phyloP scores from a whole-genome alignment of 1,139 yeast species.

The Wickerhamomyces sp. region DNA sequence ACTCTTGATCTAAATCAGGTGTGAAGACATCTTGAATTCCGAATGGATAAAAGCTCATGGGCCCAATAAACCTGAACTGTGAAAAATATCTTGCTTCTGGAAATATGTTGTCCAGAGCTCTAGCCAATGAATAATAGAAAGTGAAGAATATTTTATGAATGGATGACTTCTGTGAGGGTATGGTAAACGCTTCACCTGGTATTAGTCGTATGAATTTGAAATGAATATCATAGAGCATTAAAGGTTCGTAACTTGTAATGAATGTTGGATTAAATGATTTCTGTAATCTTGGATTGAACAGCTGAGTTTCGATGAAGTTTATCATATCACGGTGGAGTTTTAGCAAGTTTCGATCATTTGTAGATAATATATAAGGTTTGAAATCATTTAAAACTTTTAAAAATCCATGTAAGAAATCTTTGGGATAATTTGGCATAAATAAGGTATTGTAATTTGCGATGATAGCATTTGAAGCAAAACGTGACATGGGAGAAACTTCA shows the following conservation, averaged over 20 bases:
- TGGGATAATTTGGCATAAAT: conserved; percentile 17
- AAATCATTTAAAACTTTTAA: conserved; percentile 10
- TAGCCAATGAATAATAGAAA: conserved; percentile 12
- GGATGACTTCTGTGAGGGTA: conserved; percentile 6
- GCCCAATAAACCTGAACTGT: conserved; percentile 20
- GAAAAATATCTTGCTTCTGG: conserved; percentile 20
- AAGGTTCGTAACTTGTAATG: conserved; percentile 15
- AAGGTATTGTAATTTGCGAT: conserved; percentile 8
- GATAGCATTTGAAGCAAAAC: conserved; percentile 9
- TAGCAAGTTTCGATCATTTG: conserved; percentile 11
- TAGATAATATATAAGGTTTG: conserved; percentile 2
- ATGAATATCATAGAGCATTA: conserved; percentile 1
- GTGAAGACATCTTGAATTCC: conserved; percentile 4
- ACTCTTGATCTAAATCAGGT: conserved; percentile 6
- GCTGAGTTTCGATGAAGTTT: conserved; percentile 6
- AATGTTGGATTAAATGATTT: conserved; percentile 3
- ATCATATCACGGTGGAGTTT: conserved; percentile 8
- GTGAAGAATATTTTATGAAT: conserved; percentile 17
- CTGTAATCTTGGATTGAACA: conserved; percentile 2
- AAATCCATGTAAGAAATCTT: conserved; percentile 16
- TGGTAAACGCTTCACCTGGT: conserved; percentile 15
- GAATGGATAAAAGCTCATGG: conserved; percentile 18
- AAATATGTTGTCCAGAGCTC: conserved; percentile 20
- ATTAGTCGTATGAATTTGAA: conserved; percentile 13
- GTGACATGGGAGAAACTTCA: conserved; percentile 15